Base-by-base conservation (phyloP, 192 early-diverging fungal species). In the Coemansia sp. region DNA sequence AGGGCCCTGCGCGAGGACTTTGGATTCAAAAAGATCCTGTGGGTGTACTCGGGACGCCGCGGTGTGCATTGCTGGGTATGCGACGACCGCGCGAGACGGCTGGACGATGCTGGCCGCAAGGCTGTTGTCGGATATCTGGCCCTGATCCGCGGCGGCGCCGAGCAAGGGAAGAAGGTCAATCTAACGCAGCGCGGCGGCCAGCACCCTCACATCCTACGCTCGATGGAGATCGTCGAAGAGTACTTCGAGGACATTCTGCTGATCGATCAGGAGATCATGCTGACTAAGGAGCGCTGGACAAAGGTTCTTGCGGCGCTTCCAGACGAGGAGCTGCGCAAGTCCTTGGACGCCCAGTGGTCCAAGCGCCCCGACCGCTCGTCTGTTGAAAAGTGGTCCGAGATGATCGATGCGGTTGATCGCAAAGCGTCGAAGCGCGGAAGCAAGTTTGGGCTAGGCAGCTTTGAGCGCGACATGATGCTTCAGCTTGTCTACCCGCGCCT, bases 51-150 rank as follows among this genome's bases (percentile, higher is more conserved):
- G 61, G 96, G 96, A 58, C 90, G 96, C 56, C 92, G 96, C 74
- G 96, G 96, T 66, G 91, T 97, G 36, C 96, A 98, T 85, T 96
- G 95, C 82, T 98, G 96, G 96, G 89, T 98, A 20, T 90, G 87
- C 54, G 96, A 98, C 70, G 90, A 93, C 56, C 76, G 86, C 13
- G 96, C 96, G 5, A 84, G 92, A 8, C 71, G 83, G 60, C 68
- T 98, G 61, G 86, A 83, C 53, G 86, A 90, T 52, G 85, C 90
- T 9, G 85, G 83, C n/a, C 79, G 96, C 51, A 84, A 86, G 32
- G 89, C 94, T 0, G 89, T 98, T 45, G 89, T 94, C 0, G 71
- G 85, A 11, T 98, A 93, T 69, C 53, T 98, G 32, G 88, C 89
- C 55, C 82, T 98, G 24, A 66, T 90, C 35, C 69, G 90, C 70